Evolutionary conservation across 331 rosid species (phyloP), one percentile per base, ranked within the genome.

Genomic region (Pyracantha coccinea): DNA sequence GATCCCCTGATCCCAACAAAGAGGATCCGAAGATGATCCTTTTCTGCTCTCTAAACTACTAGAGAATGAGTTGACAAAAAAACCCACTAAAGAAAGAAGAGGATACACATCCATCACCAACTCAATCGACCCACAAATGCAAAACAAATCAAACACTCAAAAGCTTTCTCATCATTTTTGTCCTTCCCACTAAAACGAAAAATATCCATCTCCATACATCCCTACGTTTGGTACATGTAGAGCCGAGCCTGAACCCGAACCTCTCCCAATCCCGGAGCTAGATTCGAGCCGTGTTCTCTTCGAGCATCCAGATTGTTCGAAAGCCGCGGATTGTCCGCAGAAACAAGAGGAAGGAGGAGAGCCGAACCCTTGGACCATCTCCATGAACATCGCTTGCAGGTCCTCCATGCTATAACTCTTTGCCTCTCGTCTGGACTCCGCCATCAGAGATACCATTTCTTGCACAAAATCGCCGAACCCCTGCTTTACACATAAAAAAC

Each of bases 361-460:
- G 10, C 81, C 76, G 8, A 89, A 84, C 35, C 83, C 96, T 73
- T 79, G 12, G 12, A 53, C 90, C 89, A 92, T 89, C 76, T 89
- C 96, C 80, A 66, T 75, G 0, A 92, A 33, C 90, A 89, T 88
- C 4, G 47, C 69, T 71, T 82, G 92, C 65, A 88, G 74, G 69
- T 92, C 97, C 73, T 82, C 88, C 71, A 85, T 7, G 62, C 76
- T 91, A 10, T 84, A 86, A 25, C n/a, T 76, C 78, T 82, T 80
- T 3, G 73, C 73, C 97, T 93, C 90, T 66, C 28, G 81, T 70
- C 84, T 86, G 29, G 82, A 80, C 69, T 89, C 87, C 11, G 74
- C 82, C 95, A 88, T 91, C 6, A 91, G 86, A 20, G 94, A 85
- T 55, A 78, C 69, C 93, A 93, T 78, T 82, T 91, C 97, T 75